Evolutionary conservation across 2,329 filamentous ascomycete species (phyloP), one percentile per base, ranked within the genome.

Genomic region (Sphaerulina musiva): DNA sequence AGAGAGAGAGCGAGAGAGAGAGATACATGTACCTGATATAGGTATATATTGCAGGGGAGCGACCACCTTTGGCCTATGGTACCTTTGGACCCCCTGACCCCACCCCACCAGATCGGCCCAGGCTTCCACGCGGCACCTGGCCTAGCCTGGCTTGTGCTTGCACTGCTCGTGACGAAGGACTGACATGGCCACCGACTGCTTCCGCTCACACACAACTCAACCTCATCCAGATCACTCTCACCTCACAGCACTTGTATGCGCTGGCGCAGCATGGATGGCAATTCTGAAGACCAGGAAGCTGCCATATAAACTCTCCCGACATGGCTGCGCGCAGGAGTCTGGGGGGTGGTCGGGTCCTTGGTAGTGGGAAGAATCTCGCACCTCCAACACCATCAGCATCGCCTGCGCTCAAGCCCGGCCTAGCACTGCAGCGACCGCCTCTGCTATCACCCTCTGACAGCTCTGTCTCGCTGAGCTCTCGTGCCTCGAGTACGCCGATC

Each of bases 331-430:
- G 88, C 77, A 91, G 87, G 78, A 74, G 73, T 57, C 81, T 96
- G 71, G 92, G 92, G 73, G 91, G 92, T 74, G 92, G 92, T 71
- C 84, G 92, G 75, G 85, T 96, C 68, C 77, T 96, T 66, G 92
- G 92, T 67, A 95, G 81, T 74, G 89, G 89, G 66, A 89, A 86
- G 72, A 84, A 86, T 66, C 82, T 95, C 66, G 86, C 85, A 63
- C 86, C 89, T 66, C 76, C 80, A 59, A 69, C 73, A 48, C 66
- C 70, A 50, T 51, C 54, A 43, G 85, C 85, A 64, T 86, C 89
- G 66, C 71, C 69, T 70, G 55, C 68, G 75, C 80, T 56, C 71
- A 76, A 62, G 69, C 71, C 47, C 71, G 75, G 61, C 70, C 73
- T 53, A 66, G 70, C 53, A 48, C 48, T 48, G 36, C 62, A 47